Percentiles rank a stretch among this genome's conserved stretches.
These are phyloP conservation scores for Podospora pseudoanserina DNA, from an alignment of 495 filamentous ascomycete species.

Conservation along the genomic window DNA sequence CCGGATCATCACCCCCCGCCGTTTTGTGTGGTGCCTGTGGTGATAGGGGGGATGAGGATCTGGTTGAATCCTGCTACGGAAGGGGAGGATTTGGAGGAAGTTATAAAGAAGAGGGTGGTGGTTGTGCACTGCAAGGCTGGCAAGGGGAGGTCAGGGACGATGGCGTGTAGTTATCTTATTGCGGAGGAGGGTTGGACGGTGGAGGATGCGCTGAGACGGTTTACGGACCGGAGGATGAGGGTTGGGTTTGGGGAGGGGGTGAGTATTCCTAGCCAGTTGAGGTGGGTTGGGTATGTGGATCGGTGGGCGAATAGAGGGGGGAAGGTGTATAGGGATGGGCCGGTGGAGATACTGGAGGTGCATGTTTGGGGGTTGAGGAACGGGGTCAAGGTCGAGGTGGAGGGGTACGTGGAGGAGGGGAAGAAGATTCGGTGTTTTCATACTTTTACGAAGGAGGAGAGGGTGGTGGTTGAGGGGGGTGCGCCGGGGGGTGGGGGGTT, in stretches of 20 bases:
- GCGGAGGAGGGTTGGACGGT: conserved; percentile 82
- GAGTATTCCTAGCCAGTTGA: conserved; percentile 86
- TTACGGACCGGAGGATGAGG: conserved; percentile 86
- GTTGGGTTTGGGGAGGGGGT: conserved; percentile 83
- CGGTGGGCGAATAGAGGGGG: conserved; percentile 62
- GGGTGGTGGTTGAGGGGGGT: conserved; percentile 63
- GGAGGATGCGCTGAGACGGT: conserved; percentile 72
- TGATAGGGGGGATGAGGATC: conserved; percentile 86
- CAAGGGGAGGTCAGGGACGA: conserved; percentile 89
- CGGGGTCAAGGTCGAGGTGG: conserved; percentile 81
- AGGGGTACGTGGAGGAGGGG: conserved; percentile 83
- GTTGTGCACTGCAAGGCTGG: conserved; percentile 98
- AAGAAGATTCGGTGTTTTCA: conserved; percentile 82
- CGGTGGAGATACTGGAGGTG: conserved; percentile 80
- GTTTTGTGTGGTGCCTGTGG: conserved; percentile 77
- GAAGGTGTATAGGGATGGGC: conserved; percentile 79
- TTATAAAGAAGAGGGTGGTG: conserved; percentile 56
- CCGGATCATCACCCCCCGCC: conserved; percentile 97
- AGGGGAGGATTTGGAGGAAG: not conserved
- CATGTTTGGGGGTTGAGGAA: conserved; percentile 87
- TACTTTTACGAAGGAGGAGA: conserved; percentile 69
- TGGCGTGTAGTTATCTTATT: conserved; percentile 83
- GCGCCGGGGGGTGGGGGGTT: conserved; percentile 45
- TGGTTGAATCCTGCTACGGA: conserved; percentile 56
- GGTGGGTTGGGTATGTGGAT: conserved; percentile 89